A percentile compares a stretch with the other conserved stretches of the same genome.
Evolutionary conservation across 768 basidiomycete species (phyloP).

Genomic region (Naganishia antarctica): DNA sequence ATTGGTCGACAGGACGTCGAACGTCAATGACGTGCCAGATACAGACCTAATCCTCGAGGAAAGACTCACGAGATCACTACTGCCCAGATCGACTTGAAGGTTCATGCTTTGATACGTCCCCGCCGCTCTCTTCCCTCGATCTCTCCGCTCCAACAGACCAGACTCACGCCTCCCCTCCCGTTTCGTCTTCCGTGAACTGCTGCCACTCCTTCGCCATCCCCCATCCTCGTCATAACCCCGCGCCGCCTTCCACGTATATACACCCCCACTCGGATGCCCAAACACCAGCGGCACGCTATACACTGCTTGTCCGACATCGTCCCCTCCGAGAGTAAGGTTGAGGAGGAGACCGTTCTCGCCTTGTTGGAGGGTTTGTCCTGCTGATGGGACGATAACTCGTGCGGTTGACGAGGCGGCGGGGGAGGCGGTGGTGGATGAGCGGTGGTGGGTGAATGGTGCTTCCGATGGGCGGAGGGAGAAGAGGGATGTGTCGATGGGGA

Average conservation of each 20-base stretch:
- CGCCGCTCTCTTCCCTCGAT: constrained; percentile 24
- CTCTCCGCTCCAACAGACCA: not conserved
- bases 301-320: constrained; percentile 28
- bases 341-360: constrained; percentile 27
- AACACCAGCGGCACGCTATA: constrained; percentile 41
- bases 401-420: not conserved
- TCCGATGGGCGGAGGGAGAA: not conserved
- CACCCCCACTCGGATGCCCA: constrained; percentile 34
- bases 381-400: constrained; percentile 16
- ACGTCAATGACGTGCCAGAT: no score
- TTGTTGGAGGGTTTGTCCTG: constrained; percentile 13
- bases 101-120: constrained; percentile 35
- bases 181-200: not conserved
- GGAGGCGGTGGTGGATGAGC: not conserved
- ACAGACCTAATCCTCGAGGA: no score
- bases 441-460: not conserved
- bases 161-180: no score
- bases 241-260: not conserved
- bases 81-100: constrained; percentile 46
- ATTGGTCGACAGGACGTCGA: not conserved
- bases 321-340: constrained; percentile 25
- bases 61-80: constrained; percentile 40
- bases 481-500: not conserved
- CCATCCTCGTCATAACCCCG: not conserved
- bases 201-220: not conserved